These are phyloP conservation scores for Colletotrichum tofieldiae DNA, from an alignment of 2,329 filamentous ascomycete species.

Conservation along the genomic window DNA sequence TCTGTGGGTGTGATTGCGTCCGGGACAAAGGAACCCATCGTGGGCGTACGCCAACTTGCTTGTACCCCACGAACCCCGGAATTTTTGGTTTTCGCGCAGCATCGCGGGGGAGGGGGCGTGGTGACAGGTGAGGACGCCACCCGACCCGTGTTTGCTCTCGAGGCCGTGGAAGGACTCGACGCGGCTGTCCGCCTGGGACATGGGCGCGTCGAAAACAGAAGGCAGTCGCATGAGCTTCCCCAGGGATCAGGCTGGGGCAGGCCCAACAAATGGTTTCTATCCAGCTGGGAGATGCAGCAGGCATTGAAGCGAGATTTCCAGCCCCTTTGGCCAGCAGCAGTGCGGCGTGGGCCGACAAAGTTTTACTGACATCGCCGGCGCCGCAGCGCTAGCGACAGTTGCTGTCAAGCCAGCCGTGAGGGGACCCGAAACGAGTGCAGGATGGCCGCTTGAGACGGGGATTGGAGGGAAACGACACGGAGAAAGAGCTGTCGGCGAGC, in stretches of 20 bases:
- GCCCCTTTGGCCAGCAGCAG: conserved; percentile 19
- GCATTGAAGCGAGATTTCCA: conserved; percentile 34
- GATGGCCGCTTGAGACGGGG: conserved; percentile 11
- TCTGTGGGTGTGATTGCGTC: conserved; percentile 30
- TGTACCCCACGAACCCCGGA: conserved; percentile 37
- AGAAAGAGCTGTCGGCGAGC: conserved; percentile 8
- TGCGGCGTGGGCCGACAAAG: background rate
- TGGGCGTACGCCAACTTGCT: conserved; percentile 10
- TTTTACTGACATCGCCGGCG: conserved; percentile 13
- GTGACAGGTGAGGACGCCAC: background rate
- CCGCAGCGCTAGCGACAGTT: conserved; percentile 9
- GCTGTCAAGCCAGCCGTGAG: conserved; percentile 18
- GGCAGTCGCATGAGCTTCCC: conserved; percentile 35
- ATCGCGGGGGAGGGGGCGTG: background rate
- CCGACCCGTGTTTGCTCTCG: background rate
- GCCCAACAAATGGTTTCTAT: conserved; percentile 2
- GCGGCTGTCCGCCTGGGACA: conserved; percentile 5
- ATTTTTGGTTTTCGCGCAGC: background rate
- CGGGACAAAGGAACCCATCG: conserved; percentile 33
- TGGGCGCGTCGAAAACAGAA: conserved; percentile 33
- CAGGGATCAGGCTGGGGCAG: conserved; percentile 18
- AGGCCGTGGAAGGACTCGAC: background rate
- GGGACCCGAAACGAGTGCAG: conserved; percentile 10
- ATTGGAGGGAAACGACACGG: conserved; percentile 24
- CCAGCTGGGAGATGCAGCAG: conserved; percentile 24